These are phyloP conservation scores for Podaxis mareebaensis DNA, from an alignment of 768 basidiomycete species.

Conservation along the genomic window DNA sequence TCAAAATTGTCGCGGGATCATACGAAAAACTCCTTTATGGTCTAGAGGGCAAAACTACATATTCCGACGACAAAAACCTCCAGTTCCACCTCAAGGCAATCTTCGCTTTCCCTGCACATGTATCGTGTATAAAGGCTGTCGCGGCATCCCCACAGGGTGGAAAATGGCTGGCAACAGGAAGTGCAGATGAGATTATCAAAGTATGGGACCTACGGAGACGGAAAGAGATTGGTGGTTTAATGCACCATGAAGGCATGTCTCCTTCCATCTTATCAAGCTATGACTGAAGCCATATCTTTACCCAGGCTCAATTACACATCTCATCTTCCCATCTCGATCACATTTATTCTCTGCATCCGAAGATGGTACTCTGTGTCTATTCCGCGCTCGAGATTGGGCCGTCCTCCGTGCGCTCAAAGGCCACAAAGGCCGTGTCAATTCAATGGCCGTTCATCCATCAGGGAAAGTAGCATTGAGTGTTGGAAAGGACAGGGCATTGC, in stretches of 20 bases:
- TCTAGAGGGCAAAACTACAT: conserved; percentile 61
- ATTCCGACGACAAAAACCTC: conserved; percentile 31
- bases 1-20: conserved; percentile 88
- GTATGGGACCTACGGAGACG: conserved; percentile 92
- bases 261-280: not conserved
- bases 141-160: conserved; percentile 87
- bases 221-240: conserved; percentile 93
- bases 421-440: conserved; percentile 91
- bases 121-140: conserved; percentile 89
- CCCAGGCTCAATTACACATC: conserved; percentile 87
- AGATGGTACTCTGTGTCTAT: conserved; percentile 88
- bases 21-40: conserved; percentile 98
- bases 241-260: conserved; percentile 87
- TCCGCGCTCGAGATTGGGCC: conserved; percentile 92
- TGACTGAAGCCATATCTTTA: not conserved
- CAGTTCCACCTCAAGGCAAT: conserved; percentile 64
- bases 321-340: conserved; percentile 84
- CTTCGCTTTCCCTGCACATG: conserved; percentile 97
- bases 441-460: conserved; percentile 88
- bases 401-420: conserved; percentile 87
- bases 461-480: conserved; percentile 91
- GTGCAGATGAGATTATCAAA: conserved; percentile 95
- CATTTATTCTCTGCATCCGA: conserved; percentile 91
- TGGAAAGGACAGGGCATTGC: conserved; percentile 82
- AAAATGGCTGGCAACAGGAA: conserved; percentile 95